A percentile compares a stretch with the other conserved stretches of the same genome.
phyloP scores from a whole-genome alignment of 139 green algal species.

The Tetradesmus obliquus region DNA sequence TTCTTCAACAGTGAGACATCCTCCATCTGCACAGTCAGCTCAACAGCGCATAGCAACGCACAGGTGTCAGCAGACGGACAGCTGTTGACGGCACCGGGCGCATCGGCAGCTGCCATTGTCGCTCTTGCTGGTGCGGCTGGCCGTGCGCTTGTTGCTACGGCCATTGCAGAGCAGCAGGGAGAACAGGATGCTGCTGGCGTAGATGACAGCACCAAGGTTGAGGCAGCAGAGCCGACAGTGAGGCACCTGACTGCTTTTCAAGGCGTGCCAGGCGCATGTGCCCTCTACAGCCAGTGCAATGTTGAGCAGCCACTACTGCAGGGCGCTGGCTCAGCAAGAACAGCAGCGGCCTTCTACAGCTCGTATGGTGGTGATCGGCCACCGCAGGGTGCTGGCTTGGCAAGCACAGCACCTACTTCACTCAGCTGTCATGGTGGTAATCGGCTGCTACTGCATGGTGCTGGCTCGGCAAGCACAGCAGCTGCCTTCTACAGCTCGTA shows the following conservation, averaged over 20 bases:
- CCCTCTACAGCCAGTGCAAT: neutral
- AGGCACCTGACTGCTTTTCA: constrained; percentile 19
- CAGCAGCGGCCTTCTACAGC: neutral
- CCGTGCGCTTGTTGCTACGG: neutral
- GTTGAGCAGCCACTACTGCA: neutral
- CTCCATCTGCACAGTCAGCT: neutral
- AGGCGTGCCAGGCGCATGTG: neutral
- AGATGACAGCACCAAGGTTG: neutral
- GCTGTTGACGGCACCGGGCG: neutral
- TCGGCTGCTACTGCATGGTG: too few relatives aligned
- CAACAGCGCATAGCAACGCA: neutral
- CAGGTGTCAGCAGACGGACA: neutral
- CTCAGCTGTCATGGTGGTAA: too few relatives aligned
- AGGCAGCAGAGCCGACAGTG: neutral
- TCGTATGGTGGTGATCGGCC: neutral
- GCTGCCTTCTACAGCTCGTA: constrained; percentile 6
- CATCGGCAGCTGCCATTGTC: neutral
- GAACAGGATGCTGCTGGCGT: neutral
- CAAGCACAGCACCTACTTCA: too few relatives aligned
- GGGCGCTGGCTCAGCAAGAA: neutral
- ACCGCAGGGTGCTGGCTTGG: neutral
- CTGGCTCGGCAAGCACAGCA: too few relatives aligned
- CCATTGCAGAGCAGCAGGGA: neutral
- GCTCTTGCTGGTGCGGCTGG: neutral
- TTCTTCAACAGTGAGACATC: neutral